Percentiles rank a stretch among this genome's conserved stretches.
Conservation (phyloP, 2,329 filamentous ascomycete genomes). For the Drechslerella stenobrocha region DNA sequence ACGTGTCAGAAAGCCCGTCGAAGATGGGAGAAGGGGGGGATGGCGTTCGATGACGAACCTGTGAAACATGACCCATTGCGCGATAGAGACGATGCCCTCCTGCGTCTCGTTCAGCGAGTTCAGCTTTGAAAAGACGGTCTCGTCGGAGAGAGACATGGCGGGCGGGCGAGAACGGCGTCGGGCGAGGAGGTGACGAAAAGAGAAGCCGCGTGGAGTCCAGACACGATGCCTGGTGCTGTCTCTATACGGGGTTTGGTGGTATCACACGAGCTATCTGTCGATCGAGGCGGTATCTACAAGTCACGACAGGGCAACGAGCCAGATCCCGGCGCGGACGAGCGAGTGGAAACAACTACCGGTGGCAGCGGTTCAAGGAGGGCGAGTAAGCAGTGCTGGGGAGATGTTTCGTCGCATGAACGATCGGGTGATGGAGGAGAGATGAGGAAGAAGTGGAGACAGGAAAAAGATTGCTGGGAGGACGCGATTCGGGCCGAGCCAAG, state of each 20-base stretch:
- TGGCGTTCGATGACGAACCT: slow-evolving; percentile 64
- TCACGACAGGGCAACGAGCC: slow-evolving; percentile 10
- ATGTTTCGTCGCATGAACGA: slow-evolving; percentile 11
- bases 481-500: slow-evolving; percentile 33
- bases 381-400: slow-evolving; percentile 2
- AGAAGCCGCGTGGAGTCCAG: background rate
- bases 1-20: background rate
- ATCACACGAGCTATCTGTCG: background rate
- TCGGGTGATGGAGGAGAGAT: slow-evolving; percentile 1
- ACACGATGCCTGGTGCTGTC: background rate
- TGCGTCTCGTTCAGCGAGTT: slow-evolving; percentile 95
- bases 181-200: background rate
- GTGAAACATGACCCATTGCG: slow-evolving; percentile 99
- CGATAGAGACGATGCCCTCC: slow-evolving; percentile 92
- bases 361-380: background rate
- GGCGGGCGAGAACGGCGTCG: background rate
- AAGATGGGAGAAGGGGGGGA: slow-evolving; percentile 3
- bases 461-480: slow-evolving; percentile 37
- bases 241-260: background rate
- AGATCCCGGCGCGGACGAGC: slow-evolving; percentile 7
- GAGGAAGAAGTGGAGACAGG: background rate
- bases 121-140: slow-evolving; percentile 91
- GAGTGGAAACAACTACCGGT: too few species aligned
- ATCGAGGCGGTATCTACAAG: slow-evolving; percentile 10
- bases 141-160: slow-evolving; percentile 89